These are phyloP conservation scores for Candida nitratophila DNA, from an alignment of 805 yeast genomes.

Conservation along the genomic window DNA sequence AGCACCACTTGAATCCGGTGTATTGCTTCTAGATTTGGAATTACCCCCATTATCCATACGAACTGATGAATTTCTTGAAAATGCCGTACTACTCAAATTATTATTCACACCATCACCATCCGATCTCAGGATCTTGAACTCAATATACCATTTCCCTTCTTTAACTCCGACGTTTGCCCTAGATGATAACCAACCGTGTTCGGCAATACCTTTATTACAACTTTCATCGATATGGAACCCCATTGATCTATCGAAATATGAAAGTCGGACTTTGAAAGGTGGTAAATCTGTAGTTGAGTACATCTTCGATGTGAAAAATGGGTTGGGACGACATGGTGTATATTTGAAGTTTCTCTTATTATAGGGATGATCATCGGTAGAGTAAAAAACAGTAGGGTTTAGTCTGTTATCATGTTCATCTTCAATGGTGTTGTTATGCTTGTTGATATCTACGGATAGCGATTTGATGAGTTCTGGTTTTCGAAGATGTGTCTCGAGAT, in stretches of 20 bases:
- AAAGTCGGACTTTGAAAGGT: constrained; percentile 52
- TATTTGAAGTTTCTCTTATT: constrained; percentile 80
- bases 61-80: background rate
- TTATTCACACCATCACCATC: constrained; percentile 13
- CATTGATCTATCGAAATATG: constrained; percentile 63
- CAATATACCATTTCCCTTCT: constrained; percentile 79
- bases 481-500: constrained; percentile 14
- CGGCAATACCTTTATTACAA: constrained; percentile 43
- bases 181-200: constrained; percentile 73
- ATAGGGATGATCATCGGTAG: constrained; percentile 71
- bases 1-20: background rate
- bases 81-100: background rate
- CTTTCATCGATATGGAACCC: constrained; percentile 40
- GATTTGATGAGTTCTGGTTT: constrained; percentile 16
- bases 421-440: background rate
- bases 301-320: constrained; percentile 44
- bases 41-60: too few species aligned
- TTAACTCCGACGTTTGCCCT: constrained; percentile 68
- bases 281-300: constrained; percentile 71
- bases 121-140: constrained; percentile 51
- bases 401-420: background rate
- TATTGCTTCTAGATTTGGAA: constrained; percentile 8
- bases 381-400: constrained; percentile 26
- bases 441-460: constrained; percentile 1
- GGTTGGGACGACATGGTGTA: constrained; percentile 68